Conservation (phyloP, 2,329 filamentous ascomycete genomes). For the Diaporthe sp. region DNA sequence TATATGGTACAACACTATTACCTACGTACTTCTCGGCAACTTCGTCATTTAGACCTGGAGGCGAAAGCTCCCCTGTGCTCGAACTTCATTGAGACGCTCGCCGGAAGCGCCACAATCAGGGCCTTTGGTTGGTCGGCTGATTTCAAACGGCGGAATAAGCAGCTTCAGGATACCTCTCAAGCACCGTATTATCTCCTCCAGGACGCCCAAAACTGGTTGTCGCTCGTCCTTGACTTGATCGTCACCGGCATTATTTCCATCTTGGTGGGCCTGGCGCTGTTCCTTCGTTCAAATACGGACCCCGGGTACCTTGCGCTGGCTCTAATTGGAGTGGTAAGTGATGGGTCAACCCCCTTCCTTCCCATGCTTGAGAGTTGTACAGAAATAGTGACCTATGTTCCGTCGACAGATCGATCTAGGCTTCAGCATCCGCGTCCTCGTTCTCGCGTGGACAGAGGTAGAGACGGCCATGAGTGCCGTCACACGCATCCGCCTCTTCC, state of each 20-base stretch:
- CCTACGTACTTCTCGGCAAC: constrained; percentile 54
- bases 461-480: constrained; percentile 16
- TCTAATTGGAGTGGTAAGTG: background rate
- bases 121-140: background rate
- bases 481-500: background rate
- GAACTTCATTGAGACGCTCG: background rate
- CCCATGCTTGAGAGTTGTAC: constrained; percentile 43
- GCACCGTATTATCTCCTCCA: background rate
- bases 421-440: constrained; percentile 38
- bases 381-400: constrained; percentile 52
- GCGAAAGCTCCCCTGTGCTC: constrained; percentile 50
- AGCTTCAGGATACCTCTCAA: background rate
- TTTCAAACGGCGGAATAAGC: background rate
- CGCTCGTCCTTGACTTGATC: background rate
- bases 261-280: background rate
- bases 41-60: constrained; percentile 54
- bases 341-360: background rate
- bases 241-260: background rate
- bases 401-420: background rate
- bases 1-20: constrained; percentile 48
- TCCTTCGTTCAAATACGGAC: background rate
- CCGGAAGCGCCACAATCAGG: background rate
- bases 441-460: constrained; percentile 7
- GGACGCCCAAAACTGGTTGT: background rate
- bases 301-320: constrained; percentile 31